Evolutionary conservation across 352 stramenopile genomes (phyloP), one percentile per base, ranked within the genome.

Genomic region (Phytophthora quininea): DNA sequence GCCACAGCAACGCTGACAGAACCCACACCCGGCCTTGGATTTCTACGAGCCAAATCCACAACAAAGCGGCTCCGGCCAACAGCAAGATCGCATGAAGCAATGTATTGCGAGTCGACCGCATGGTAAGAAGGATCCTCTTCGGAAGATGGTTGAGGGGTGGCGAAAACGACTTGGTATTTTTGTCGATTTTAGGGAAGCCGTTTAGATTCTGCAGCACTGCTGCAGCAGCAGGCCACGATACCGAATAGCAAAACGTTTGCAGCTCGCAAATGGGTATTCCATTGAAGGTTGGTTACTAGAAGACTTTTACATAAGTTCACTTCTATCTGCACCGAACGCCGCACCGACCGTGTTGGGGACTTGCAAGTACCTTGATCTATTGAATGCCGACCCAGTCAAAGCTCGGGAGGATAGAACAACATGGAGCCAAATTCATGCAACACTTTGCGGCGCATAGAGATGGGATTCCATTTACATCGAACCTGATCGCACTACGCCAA

Each of bases 381-480:
- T 75, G n/a, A 52, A 59, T 40, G 52, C 56, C 6, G 57, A 76
- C 12, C 62, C 68, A 19, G 35, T 31, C 2, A 12, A 53, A 27
- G 68, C 27, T 38, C 48, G 33, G 27, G 30, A 49, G 42, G 47
- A 71, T 30, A 45, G 46, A 66, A 29, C 30, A 51, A 3, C 47
- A 49, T 38, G 59, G 59, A 15, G 37, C 4, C 1, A 6, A 48
- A 11, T 55, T 51, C n/a, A 38, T 73, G 40, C 35, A 31, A 14
- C 8, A 49, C 29, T n/a, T 69, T 46, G 49, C 61, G 4, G 3
- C 2, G 0, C 46, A 64, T 31, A 49, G 63, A 3, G 58, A 76
- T 37, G 58, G 63, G 2, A 62, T 73, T 29, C 62, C 54, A 5
- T 62, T 64, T 24, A 15, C 58, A 6, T 76, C 63, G n/a, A 76